Base-by-base conservation (phyloP, 371 early-diverging fungal species). In the Circinella minor region DNA sequence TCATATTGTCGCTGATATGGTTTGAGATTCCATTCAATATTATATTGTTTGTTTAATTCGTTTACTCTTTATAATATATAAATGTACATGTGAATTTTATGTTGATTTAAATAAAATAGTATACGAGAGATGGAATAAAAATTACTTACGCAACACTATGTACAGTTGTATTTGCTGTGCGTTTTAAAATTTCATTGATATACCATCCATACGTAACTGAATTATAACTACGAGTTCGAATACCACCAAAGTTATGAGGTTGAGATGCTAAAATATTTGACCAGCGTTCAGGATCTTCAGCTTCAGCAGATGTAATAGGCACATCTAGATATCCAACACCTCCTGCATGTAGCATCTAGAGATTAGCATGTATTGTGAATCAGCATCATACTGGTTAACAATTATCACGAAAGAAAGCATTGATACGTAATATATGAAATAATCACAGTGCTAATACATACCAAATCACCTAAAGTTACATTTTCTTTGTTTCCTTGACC, bases 141-240 rank as follows among this genome's bases (percentile, higher is more conserved):
- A 2, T 27, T 27, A 27, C 43, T 43, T 43, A 43, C 43, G 11
- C 11, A 43, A 91, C 81, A 55, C 86, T 80, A 37, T 90, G 87
- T 34, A 92, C 75, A 14, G 90, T 87, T 8, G 86, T 78, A 18
- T 84, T 73, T 62, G 83, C 64, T 15, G 84, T 87, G 3, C 93
- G 83, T 1, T 85, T 79, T 20, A 91, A 82, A 67, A 93, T 72
- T 69, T 91, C 92, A 68, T 93, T 92, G 59, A 91, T 67, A 75
- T 84, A 91, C 89, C 88, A 90, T n/a, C 93, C 94, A 61, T 87
- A 82, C 1, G 87, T 86, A 34, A 86, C 63, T 34, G 89, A 90
- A 71, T 92, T 91, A 73, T 92, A 93, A 10, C 88, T 82, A 11
- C 86, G 80, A 3, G 69, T 77, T 5, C 74, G 68, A 17, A 71